phyloP scores from a whole-genome alignment of 164 flowering plant genomes.

The Tetracentron sinense region DNA sequence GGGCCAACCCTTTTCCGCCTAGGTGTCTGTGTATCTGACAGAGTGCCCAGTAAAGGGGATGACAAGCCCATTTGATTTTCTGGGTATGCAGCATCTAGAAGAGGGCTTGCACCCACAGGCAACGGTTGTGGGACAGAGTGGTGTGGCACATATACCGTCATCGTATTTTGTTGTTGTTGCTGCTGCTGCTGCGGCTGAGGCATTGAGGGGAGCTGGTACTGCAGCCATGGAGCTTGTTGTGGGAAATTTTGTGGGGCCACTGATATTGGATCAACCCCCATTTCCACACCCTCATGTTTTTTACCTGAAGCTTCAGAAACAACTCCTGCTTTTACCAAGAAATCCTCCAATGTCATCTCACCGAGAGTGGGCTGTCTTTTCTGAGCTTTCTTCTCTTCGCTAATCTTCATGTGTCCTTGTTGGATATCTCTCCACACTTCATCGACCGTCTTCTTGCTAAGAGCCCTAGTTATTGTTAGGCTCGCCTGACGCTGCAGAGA shows the following conservation, averaged over 20 bases:
- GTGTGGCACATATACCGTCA: conserved; percentile 40
- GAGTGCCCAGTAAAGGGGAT: conserved; percentile 34
- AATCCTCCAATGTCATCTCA: conserved; percentile 57
- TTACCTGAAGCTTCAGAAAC: conserved; percentile 26
- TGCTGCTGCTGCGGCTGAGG: conserved; percentile 10
- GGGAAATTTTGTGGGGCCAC: conserved; percentile 19
- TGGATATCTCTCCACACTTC: conserved; percentile 59
- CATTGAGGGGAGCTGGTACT: conserved; percentile 13
- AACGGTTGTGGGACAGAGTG: conserved; percentile 41
- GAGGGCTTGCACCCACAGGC: conserved; percentile 27
- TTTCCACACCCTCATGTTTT: conserved; percentile 16
- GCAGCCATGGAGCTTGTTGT: conserved; percentile 12
- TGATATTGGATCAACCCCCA: conserved; percentile 22
- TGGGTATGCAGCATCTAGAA: conserved; percentile 35
- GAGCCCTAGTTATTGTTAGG: conserved; percentile 31
- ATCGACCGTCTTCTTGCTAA: conserved; percentile 54
- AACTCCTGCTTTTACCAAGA: conserved; percentile 57
- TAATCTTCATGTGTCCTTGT: conserved; percentile 36
- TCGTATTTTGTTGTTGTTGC: conserved; percentile 27
- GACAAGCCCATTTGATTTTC: conserved; percentile 34
- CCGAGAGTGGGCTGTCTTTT: conserved; percentile 34
- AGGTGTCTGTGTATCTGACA: conserved; percentile 33
- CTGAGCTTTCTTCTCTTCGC: conserved; percentile 23
- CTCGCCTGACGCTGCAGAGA: conserved; percentile 40
- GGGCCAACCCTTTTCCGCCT: too few relatives aligned